Base-by-base conservation (phyloP, 768 basidiomycete species). In the Lactarius hengduanensis region DNA sequence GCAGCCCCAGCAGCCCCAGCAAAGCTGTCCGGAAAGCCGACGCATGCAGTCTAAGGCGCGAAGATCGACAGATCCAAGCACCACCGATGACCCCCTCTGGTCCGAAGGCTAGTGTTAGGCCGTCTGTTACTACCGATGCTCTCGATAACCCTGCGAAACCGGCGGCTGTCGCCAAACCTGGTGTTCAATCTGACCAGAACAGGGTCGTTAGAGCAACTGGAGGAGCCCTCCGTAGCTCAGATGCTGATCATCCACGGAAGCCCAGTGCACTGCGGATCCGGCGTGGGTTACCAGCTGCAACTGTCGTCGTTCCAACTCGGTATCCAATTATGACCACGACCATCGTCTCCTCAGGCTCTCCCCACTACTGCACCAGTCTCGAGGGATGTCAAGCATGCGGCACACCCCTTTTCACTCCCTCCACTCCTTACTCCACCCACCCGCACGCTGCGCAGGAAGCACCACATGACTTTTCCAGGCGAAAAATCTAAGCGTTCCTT, bases 401-500 rank as follows among this genome's bases (percentile, higher is more conserved):
- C 55, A 9, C 66, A 63, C 20, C 43, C 66, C 1, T 3, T 68
- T 40, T 64, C 66, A 30, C 66, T 68, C 34, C 69, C 66, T 2
- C 62, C 69, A 20, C 59, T 69, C 15, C 18, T 68, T 34, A 38
- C 57, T n/a, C 32, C 59, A n/a, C 18, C 62, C 22, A 26, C 50
- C n/a, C 69, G n/a, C 16, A 61, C 69, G 28, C 26, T 69, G 9
- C 69, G 59, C 40, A 62, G 69, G 41, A 68, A 68, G 28, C 61
- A 69, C 20, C 69, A 63, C 20, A 63, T 68, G 69, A 60, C 66
- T 2, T 60, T 68, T 57, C 61, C 62, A 10, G 63, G 62, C 16
- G 61, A 61, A 55, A 68, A 68, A 57, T 69, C 69, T 1, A 57
- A 62, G 9, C 62, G 69, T 10, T 69, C 69, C 3, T 59, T 68